phyloP scores from a whole-genome alignment of 352 stramenopile species.

The Globisporangium solare region DNA sequence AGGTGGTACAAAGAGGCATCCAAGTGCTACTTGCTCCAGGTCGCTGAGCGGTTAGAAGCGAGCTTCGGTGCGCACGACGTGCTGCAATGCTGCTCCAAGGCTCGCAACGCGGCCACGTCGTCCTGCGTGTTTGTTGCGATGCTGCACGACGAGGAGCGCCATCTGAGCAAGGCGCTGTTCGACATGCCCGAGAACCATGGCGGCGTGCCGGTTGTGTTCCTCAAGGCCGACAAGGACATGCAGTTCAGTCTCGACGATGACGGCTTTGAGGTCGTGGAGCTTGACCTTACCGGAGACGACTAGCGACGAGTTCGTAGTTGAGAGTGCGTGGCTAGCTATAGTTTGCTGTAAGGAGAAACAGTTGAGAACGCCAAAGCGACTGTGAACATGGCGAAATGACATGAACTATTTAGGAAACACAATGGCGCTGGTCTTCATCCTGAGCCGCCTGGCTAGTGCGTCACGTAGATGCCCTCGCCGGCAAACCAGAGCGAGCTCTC shows the following conservation, averaged over 20 bases:
- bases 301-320: neutral
- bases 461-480: constrained; percentile 79
- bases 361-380: neutral
- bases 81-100: constrained; percentile 36
- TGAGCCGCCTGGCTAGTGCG: constrained; percentile 23
- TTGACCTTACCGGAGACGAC: constrained; percentile 21
- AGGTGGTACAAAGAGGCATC: constrained; percentile 62
- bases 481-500: constrained; percentile 72
- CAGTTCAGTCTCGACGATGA: constrained; percentile 79
- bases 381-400: neutral
- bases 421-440: neutral
- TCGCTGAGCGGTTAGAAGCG: constrained; percentile 47
- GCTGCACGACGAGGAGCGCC: constrained; percentile 43
- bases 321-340: too few species aligned
- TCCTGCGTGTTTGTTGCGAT: constrained; percentile 43
- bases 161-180: constrained; percentile 55
- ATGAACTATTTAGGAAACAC: constrained; percentile 2
- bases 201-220: constrained; percentile 61
- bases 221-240: constrained; percentile 63
- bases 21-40: constrained; percentile 66
- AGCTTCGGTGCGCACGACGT: constrained; percentile 37
- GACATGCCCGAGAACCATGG: constrained; percentile 71
- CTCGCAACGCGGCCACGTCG: constrained; percentile 6
- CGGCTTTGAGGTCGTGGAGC: constrained; percentile 61
- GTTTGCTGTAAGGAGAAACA: neutral